Base-by-base conservation (phyloP, 495 filamentous ascomycete genomes). In the Penicillium daleae region DNA sequence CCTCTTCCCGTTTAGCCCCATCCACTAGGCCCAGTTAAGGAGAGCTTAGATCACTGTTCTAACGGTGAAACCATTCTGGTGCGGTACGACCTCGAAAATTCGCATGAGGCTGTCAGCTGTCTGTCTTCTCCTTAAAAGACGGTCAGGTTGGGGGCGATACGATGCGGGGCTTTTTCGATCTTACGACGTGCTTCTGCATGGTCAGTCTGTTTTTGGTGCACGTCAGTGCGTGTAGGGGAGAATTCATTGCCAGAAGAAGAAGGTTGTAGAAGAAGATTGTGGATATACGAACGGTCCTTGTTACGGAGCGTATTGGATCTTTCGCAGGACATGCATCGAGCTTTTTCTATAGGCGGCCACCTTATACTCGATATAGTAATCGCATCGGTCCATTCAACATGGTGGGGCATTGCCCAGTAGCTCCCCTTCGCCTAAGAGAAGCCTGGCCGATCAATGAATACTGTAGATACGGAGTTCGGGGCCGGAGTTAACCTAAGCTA, bases 1-100 rank as follows among this genome's bases (percentile, higher is more conserved):
- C 50, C 26, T 17, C 50, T 53, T 54, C 31, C 51, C 51, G 31
- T 10, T 50, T 50, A 27, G 46, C 46, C 15, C 46, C 24, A 50
- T 21, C 46, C 24, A 29, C 46, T n/a, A 22, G 22, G 22, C 51
- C 46, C 13, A 19, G 56, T 65, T 46, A 13, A 24, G 42, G 9
- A 22, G 19, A 22, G 42, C 19, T 46, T 24, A 46, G 42, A 46
- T 46, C 21, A 46, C 32, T 4, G 42, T 44, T 56, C 44, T 51
- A 56, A 64, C 58, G 12, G 63, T 65, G 63, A 53, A 65, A 65
- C 63, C 57, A 58, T 58, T 62, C 66, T 65, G 66, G 62, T 60
- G 65, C 56, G 57, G 59, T 65, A 60, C 59, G 33, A 68, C 60
- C 49, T 57, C 29, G 51, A 56, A 24, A 40, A 22, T 22, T 24